Conservation (phyloP, 108 stramenopile species). For the Mediolabrus comicus region DNA sequence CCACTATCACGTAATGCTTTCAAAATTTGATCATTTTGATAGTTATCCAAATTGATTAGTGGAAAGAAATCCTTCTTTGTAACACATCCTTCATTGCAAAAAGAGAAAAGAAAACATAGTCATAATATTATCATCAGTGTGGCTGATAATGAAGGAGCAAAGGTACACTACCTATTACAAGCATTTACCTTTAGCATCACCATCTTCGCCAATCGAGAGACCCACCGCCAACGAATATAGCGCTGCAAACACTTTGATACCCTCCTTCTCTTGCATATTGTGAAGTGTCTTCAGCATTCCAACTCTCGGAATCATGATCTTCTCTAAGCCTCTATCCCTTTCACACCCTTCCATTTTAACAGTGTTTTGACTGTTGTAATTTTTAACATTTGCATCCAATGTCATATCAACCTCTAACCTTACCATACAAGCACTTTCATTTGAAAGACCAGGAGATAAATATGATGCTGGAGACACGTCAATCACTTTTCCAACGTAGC, state of each 20-base stretch:
- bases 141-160: not conserved
- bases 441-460: slow-evolving; percentile 66
- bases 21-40: slow-evolving; percentile 13
- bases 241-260: slow-evolving; percentile 37
- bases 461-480: slow-evolving; percentile 39
- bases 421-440: slow-evolving; percentile 62
- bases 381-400: not conserved
- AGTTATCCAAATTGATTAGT: slow-evolving; percentile 14
- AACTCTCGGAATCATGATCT: slow-evolving; percentile 28
- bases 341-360: slow-evolving; percentile 33
- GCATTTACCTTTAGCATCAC: not conserved
- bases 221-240: slow-evolving; percentile 46
- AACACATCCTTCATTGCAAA: not conserved
- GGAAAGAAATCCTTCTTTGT: slow-evolving; percentile 3
- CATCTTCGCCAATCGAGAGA: slow-evolving; percentile 21
- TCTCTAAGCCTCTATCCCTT: slow-evolving; percentile 39
- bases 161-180: not conserved
- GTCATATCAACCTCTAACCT: slow-evolving; percentile 64
- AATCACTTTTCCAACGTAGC: slow-evolving; percentile 54
- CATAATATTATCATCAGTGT: not conserved
- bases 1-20: slow-evolving; percentile 49
- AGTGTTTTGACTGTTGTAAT: not conserved
- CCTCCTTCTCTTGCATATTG: slow-evolving; percentile 32
- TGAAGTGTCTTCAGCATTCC: slow-evolving; percentile 30
- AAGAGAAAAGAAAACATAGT: not conserved